phyloP scores from a whole-genome alignment of 306 rosid species.

The Hippophae gyantsensis region DNA sequence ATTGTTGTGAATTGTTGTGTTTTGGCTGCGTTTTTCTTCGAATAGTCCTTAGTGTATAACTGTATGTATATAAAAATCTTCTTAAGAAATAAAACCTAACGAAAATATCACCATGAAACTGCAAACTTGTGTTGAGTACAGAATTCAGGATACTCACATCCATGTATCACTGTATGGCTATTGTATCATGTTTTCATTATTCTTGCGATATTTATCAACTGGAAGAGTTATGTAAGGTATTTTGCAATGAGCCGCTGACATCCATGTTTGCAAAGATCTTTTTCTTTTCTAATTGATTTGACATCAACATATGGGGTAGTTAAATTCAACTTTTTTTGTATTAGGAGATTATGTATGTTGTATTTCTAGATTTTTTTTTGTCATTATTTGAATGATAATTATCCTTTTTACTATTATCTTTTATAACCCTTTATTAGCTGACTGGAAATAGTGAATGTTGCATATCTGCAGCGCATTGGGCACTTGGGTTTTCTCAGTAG shows the following conservation, averaged over 20 bases:
- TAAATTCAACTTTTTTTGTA: too few species aligned
- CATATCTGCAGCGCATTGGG: conserved; percentile 62
- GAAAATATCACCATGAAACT: neutral
- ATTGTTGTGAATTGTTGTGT: neutral
- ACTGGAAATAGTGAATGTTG: conserved; percentile 15
- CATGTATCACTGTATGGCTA: neutral
- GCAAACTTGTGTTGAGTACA: neutral
- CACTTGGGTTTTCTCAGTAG: conserved; percentile 92
- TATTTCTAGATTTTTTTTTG: too few species aligned
- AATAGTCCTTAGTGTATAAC: neutral
- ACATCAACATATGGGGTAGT: too few species aligned
- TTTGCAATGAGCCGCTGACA: too few species aligned
- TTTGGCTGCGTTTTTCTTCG: neutral
- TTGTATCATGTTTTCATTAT: neutral
- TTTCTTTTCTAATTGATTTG: too few species aligned
- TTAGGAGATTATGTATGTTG: too few species aligned
- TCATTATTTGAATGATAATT: too few species aligned
- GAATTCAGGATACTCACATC: neutral
- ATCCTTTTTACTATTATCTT: neutral
- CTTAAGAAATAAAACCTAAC: neutral
- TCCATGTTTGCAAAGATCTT: too few species aligned
- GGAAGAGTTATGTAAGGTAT: neutral
- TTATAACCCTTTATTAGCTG: neutral
- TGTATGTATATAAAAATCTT: neutral
- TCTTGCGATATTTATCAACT: neutral